Evolutionary conservation across 805 yeast species (phyloP).

Genomic region (Barnettozyma pratensis): DNA sequence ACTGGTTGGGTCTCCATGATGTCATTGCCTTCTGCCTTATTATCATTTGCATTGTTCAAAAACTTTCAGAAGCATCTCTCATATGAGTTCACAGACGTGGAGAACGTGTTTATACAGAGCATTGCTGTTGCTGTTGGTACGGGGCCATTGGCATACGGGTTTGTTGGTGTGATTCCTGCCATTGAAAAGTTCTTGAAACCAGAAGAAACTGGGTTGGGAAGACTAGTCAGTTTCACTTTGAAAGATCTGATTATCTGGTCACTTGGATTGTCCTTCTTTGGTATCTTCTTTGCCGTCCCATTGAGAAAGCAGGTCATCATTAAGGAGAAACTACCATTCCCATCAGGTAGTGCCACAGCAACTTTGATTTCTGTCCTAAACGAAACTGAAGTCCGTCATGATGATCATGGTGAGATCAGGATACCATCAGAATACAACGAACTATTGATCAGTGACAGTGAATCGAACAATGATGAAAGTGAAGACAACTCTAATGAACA

Average conservation of each 20-base stretch:
- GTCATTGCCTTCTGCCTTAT: constrained; percentile 89
- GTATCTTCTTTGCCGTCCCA: constrained; percentile 92
- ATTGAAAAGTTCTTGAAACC: constrained; percentile 79
- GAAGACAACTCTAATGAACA: constrained; percentile 10
- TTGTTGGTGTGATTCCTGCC: constrained; percentile 95
- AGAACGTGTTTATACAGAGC: constrained; percentile 87
- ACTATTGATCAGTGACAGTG: constrained; percentile 12
- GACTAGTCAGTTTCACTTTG: constrained; percentile 32
- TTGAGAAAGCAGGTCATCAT: constrained; percentile 80
- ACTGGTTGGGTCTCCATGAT: constrained; percentile 99
- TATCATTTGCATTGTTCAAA: constrained; percentile 82
- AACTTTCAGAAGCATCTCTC: constrained; percentile 34
- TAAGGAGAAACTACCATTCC: constrained; percentile 85
- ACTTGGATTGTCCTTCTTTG: constrained; percentile 83
- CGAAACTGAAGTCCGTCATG: constrained; percentile 46
- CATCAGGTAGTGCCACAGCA: constrained; percentile 95
- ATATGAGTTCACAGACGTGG: constrained; percentile 75
- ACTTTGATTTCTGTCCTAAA: constrained; percentile 85
- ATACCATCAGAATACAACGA: constrained; percentile 15
- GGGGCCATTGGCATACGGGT: constrained; percentile 92
- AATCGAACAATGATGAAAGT: too few species aligned
- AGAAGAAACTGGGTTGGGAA: constrained; percentile 67
- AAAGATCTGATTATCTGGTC: constrained; percentile 75
- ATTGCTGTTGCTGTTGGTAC: constrained; percentile 97
- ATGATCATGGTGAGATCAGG: constrained; percentile 5